Conservation (phyloP, 768 basidiomycete genomes). For the Amanita polypyramis region DNA sequence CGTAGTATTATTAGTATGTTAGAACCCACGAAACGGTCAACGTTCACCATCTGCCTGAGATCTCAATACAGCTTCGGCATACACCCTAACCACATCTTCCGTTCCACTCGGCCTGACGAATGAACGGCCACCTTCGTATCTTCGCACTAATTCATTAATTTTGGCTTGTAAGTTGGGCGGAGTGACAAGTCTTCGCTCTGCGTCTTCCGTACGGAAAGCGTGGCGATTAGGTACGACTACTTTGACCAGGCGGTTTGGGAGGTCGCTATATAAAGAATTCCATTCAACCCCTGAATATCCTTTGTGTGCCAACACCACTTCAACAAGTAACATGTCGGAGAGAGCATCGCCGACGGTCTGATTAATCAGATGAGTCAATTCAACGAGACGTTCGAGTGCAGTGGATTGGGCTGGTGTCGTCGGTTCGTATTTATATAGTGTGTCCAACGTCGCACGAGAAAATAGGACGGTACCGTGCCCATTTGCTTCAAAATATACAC, state of each 20-base stretch:
- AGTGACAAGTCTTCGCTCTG: conserved; percentile 78
- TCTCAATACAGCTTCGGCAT: conserved; percentile 78
- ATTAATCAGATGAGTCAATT: conserved; percentile 82
- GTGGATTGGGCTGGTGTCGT: conserved; percentile 76
- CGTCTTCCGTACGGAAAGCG: conserved; percentile 85
- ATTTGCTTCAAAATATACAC: conserved; percentile 99
- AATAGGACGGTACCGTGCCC: conserved; percentile 97
- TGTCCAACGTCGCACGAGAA: conserved; percentile 61
- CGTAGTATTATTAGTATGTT: conserved; percentile 4
- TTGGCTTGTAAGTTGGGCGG: conserved; percentile 73
- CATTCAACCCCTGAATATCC: conserved; percentile 78
- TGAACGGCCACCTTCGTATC: conserved; percentile 75
- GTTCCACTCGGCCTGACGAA: conserved; percentile 97
- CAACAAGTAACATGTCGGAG: conserved; percentile 92
- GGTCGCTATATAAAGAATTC: conserved; percentile 88
- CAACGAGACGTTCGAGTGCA: conserved; percentile 65
- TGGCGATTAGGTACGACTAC: conserved; percentile 78
- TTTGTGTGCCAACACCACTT: conserved; percentile 83
- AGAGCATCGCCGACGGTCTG: conserved; percentile 97
- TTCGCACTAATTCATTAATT: conserved; percentile 71
- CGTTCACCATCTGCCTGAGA: conserved; percentile 75
- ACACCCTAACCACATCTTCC: conserved; percentile 96
- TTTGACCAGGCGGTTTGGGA: conserved; percentile 93
- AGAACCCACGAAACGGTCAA: neutral
- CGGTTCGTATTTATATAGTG: conserved; percentile 53